Conservation (phyloP, 805 yeast species). For the Ogataea wickerhamii region DNA sequence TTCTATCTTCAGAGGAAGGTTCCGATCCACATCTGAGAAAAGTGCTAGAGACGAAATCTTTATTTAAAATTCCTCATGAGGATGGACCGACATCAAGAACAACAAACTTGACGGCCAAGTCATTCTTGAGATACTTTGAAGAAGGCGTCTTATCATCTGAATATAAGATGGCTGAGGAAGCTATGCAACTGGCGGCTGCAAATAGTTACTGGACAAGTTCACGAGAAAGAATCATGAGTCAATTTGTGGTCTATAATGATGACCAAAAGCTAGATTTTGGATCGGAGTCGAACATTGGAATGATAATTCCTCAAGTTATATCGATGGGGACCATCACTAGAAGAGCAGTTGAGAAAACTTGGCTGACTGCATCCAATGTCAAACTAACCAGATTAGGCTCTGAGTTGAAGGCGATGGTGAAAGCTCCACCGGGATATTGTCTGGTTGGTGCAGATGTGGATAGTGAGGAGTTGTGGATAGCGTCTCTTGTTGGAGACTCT, state of each 20-base stretch:
- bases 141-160: constrained; percentile 68
- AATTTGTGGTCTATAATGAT: constrained; percentile 69
- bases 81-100: constrained; percentile 75
- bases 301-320: constrained; percentile 78
- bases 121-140: constrained; percentile 68
- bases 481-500: constrained; percentile 91
- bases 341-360: constrained; percentile 93
- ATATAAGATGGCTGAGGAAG: constrained; percentile 69
- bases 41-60: constrained; percentile 18
- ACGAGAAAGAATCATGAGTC: constrained; percentile 77
- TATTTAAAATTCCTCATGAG: constrained; percentile 83
- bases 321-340: constrained; percentile 97
- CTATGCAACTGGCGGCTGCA: constrained; percentile 68
- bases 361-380: constrained; percentile 97
- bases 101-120: constrained; percentile 72
- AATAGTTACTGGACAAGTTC: constrained; percentile 94
- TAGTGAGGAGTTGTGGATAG: constrained; percentile 98
- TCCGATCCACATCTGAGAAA: constrained; percentile 6
- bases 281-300: constrained; percentile 41
- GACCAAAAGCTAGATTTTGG: constrained; percentile 24
- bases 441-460: constrained; percentile 99
- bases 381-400: constrained; percentile 84
- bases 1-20: constrained; percentile 13
- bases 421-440: constrained; percentile 84
- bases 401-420: constrained; percentile 80